Evolutionary conservation across 1,284 basidiomycete genomes (phyloP), one percentile per base, ranked within the genome.

Genomic region (Boletellus deceptivus): DNA sequence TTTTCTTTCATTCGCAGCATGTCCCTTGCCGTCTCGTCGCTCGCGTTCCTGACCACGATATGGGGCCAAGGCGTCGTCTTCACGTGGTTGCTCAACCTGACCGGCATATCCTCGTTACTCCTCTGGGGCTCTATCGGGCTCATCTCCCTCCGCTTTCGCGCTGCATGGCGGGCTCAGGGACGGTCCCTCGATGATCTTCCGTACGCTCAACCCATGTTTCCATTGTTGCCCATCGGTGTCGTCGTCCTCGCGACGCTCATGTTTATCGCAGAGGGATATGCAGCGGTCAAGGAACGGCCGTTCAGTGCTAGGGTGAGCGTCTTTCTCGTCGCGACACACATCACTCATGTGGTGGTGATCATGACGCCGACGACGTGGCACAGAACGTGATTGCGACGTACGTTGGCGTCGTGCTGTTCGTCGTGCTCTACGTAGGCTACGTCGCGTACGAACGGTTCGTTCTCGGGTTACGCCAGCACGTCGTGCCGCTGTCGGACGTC

Each of bases 51-150:
- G 45, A 77, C 79, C 2, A 76, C 75, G 1, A 77, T 81, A 47
- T 82, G 79, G 78, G 77, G 79, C 20, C 70, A 75, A 46, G 77
- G 77, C 14, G 59, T 79, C 51, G 76, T 77, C 39, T 81, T 82
- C 56, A 75, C 74, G 3, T 79, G 79, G 83, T 70, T 85, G 33
- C 76, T 85, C 59, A 84, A 86, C 62, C 70, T 89, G 45, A 83
- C 82, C 6, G 80, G 85, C 9, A 82, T 88, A 50, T 84, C 84
- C 1, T 83, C 84, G 18, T 70, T 91, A 48, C 74, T 88, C 43
- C 81, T 80, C 20, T 88, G 83, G 82, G 77, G 72, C 27, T 75
- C 75, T 24, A 75, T 89, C 56, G 78, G 83, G 7, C 17, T 70
- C 18, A 78, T 81, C 33, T 79, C 77, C 1, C 49, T 80, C 33